Base-by-base conservation (phyloP, 192 early-diverging fungal species). In the Entophlyctis luteolus region DNA sequence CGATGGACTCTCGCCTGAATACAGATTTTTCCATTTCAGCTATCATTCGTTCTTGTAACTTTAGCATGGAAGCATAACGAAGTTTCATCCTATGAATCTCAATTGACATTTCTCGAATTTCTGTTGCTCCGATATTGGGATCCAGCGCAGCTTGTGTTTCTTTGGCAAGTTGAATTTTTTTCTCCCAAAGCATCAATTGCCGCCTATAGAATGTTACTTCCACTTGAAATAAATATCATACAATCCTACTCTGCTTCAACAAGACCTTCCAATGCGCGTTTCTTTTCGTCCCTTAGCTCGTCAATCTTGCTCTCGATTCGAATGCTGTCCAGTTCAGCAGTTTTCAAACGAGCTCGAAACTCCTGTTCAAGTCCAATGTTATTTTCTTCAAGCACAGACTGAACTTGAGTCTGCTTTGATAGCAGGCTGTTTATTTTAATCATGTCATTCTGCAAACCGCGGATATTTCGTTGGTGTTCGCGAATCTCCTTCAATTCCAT, bases 81-180 rank as follows among this genome's bases (percentile, higher is more conserved):
- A 86, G 73, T 52, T 79, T 83, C 85, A 86, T 86, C 25, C 85
- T 74, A 58, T 86, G 85, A 48, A 86, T 86, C 59, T 86, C 85
- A 18, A 78, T 53, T 18, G 73, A 48, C 85, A 86, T 86, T 66
- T 85, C 85, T 12, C 70, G 54, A 47, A 86, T 85, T 57, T 86
- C 85, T 2, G 77, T 81, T 2, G 85, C 80, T 28, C 85, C 85
- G 47, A 86, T 67, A 52, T 85, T 86, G 20, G 85, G 85, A 59
- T 86, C 85, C 20, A 86, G 71, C 8, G 85, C 85, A 4, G 79
- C 77, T 46, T 82, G 81, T 12, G 85, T 86, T 76, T 86, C 85
- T 53, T 84, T 85, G 20, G 85, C 83, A 28, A 86, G 75, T 63
- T 86, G 85, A 62, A 85, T 86, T 57, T 86, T 86, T 55, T 86